Conservation (phyloP, 2,329 filamentous ascomycete genomes). For the Ophiosphaerella narmari region DNA sequence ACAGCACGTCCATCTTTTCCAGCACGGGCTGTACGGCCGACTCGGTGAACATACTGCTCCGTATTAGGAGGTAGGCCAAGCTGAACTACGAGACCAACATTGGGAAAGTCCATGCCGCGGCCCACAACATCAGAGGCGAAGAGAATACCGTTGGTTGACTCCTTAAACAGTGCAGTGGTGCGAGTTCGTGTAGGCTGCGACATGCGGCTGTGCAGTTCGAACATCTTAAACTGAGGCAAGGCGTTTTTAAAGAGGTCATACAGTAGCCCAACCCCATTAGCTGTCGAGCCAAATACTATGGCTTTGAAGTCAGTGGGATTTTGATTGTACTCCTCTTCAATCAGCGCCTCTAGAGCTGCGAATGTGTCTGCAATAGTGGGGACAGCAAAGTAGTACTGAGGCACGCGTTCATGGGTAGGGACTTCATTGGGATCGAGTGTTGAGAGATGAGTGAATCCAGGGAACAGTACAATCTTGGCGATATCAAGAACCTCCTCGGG, state of each 20-base stretch:
- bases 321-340: constrained; percentile 50
- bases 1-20: constrained; percentile 58
- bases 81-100: constrained; percentile 55
- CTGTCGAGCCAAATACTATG: constrained; percentile 55
- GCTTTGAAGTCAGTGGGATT: constrained; percentile 50
- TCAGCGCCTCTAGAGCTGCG: constrained; percentile 50
- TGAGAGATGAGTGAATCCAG: constrained; percentile 49
- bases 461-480: constrained; percentile 50
- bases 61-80: constrained; percentile 56
- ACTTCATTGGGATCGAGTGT: constrained; percentile 52
- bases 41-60: constrained; percentile 54
- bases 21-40: constrained; percentile 49
- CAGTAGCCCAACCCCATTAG: constrained; percentile 52
- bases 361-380: constrained; percentile 52
- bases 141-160: constrained; percentile 53
- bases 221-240: constrained; percentile 43
- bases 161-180: constrained; percentile 52
- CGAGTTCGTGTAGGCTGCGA: constrained; percentile 48
- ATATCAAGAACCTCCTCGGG: constrained; percentile 52
- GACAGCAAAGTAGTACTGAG: constrained; percentile 54
- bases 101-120: constrained; percentile 58
- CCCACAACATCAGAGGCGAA: constrained; percentile 56
- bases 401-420: constrained; percentile 54
- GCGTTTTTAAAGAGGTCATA: constrained; percentile 45
- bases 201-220: constrained; percentile 52